Evolutionary conservation across 2,329 filamentous ascomycete species (phyloP).

Genomic region (Blastomyces parvus): DNA sequence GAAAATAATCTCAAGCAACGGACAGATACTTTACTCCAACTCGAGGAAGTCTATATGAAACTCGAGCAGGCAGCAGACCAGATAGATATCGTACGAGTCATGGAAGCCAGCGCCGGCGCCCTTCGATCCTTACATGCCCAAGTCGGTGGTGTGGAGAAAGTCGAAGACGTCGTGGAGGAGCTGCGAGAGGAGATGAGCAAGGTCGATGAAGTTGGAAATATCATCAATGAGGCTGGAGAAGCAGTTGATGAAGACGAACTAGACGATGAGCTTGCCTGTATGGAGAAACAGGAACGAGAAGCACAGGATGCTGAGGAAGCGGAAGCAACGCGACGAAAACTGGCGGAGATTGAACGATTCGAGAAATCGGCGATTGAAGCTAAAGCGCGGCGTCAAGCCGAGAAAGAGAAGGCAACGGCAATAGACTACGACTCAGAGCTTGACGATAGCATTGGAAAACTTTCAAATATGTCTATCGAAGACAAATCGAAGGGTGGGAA

Average conservation of each 20-base stretch:
- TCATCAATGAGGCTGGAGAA: conserved; percentile 56
- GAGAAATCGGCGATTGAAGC: conserved; percentile 32
- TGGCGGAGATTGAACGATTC: conserved; percentile 41
- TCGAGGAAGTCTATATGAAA: conserved; percentile 73
- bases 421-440: conserved; percentile 24
- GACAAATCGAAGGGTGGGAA: conserved; percentile 21
- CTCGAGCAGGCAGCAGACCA: conserved; percentile 82
- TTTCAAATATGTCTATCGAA: conserved; percentile 36
- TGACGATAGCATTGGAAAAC: conserved; percentile 31
- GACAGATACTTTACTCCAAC: conserved; percentile 62
- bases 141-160: conserved; percentile 64
- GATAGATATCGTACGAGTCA: conserved; percentile 69
- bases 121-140: conserved; percentile 64
- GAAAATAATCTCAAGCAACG: conserved; percentile 65
- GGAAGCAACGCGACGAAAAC: conserved; percentile 37
- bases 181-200: conserved; percentile 71
- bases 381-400: conserved; percentile 22
- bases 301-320: conserved; percentile 43
- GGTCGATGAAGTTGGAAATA: conserved; percentile 70
- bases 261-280: conserved; percentile 72
- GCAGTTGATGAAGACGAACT: conserved; percentile 70
- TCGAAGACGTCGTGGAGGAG: conserved; percentile 65
- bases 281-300: conserved; percentile 54
- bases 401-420: conserved; percentile 13
- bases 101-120: conserved; percentile 67